Percentiles rank a stretch among this genome's conserved stretches.
phyloP scores from a whole-genome alignment of 371 early-diverging fungal species.

The Mortierella sp. region DNA sequence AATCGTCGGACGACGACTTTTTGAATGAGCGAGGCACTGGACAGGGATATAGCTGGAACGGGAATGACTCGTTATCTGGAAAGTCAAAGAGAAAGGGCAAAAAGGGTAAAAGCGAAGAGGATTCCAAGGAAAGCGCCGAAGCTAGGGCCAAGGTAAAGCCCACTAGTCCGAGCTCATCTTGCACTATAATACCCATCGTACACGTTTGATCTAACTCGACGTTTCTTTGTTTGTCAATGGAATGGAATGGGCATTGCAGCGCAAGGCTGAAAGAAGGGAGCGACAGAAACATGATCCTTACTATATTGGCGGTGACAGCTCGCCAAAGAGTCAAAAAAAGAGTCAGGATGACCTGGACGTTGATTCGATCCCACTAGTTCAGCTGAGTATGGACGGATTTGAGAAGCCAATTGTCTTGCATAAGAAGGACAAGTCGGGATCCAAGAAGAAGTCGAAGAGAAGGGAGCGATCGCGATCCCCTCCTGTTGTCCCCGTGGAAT shows the following conservation, averaged over 20 bases:
- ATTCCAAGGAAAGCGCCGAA: slow-evolving; percentile 39
- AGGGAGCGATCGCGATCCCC: slow-evolving; percentile 54
- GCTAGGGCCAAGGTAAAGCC: slow-evolving; percentile 39
- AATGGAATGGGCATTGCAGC: slow-evolving; percentile 38
- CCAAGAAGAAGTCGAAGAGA: slow-evolving; percentile 56
- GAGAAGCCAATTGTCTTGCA: slow-evolving; percentile 47
- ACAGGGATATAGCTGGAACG: slow-evolving; percentile 49
- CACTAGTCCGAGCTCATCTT: not conserved
- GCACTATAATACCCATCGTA: too few species aligned
- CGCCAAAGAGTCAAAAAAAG: slow-evolving; percentile 34
- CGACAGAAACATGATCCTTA: slow-evolving; percentile 78
- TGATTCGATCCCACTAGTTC: slow-evolving; percentile 86
- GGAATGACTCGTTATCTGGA: slow-evolving; percentile 37
- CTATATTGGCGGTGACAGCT: slow-evolving; percentile 66
- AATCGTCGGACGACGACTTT: slow-evolving; percentile 50
- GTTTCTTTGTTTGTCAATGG: not conserved
- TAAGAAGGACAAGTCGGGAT: slow-evolving; percentile 37
- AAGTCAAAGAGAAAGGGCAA: slow-evolving; percentile 56
- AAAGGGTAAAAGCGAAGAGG: slow-evolving; percentile 45
- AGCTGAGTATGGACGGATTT: slow-evolving; percentile 74
- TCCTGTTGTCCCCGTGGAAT: slow-evolving; percentile 60
- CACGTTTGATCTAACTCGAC: not conserved
- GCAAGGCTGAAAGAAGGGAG: slow-evolving; percentile 71
- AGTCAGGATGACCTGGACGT: slow-evolving; percentile 70
- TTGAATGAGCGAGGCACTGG: slow-evolving; percentile 44